phyloP scores from a whole-genome alignment of 192 early-diverging fungal genomes.

The Coemansia sp. region DNA sequence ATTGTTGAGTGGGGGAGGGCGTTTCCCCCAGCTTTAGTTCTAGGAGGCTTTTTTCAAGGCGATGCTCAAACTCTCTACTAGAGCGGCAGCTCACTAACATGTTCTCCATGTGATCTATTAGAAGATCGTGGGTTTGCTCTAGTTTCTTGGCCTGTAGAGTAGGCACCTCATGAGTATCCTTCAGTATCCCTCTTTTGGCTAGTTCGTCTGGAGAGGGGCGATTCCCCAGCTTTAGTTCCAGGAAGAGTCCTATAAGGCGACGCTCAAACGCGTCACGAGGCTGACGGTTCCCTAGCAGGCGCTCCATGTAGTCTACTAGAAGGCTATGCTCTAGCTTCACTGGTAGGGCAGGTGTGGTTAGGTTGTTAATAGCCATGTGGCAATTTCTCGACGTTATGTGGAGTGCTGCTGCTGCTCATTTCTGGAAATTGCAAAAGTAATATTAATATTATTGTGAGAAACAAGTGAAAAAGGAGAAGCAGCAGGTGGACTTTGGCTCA shows the following conservation, averaged over 20 bases:
- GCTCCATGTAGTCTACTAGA: background rate
- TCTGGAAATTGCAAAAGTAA: background rate
- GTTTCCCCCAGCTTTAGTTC: background rate
- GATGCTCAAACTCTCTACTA: slow-evolving; percentile 16
- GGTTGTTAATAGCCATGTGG: no score
- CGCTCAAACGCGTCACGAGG: slow-evolving; percentile 24
- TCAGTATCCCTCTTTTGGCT: no score
- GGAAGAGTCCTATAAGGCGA: no score
- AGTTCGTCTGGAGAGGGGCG: slow-evolving; percentile 45
- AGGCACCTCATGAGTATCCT: slow-evolving; percentile 33
- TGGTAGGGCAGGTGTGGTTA: no score
- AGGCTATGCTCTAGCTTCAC: background rate
- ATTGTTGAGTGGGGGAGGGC: slow-evolving; percentile 49
- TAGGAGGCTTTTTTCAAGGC: background rate
- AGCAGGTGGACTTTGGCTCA: no score
- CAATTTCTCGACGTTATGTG: slow-evolving; percentile 31
- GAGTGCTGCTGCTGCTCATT: slow-evolving; percentile 18
- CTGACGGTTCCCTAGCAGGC: slow-evolving; percentile 24
- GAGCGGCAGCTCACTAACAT: slow-evolving; percentile 60
- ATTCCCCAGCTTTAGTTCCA: background rate
- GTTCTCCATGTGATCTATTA: slow-evolving; percentile 56
- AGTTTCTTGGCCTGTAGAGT: slow-evolving; percentile 51
- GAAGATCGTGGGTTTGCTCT: slow-evolving; percentile 31
- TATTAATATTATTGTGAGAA: background rate
- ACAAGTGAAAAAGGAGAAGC: background rate